These are phyloP conservation scores for Botrytis byssoidea DNA, from an alignment of 2,329 filamentous ascomycete species.

Conservation along the genomic window DNA sequence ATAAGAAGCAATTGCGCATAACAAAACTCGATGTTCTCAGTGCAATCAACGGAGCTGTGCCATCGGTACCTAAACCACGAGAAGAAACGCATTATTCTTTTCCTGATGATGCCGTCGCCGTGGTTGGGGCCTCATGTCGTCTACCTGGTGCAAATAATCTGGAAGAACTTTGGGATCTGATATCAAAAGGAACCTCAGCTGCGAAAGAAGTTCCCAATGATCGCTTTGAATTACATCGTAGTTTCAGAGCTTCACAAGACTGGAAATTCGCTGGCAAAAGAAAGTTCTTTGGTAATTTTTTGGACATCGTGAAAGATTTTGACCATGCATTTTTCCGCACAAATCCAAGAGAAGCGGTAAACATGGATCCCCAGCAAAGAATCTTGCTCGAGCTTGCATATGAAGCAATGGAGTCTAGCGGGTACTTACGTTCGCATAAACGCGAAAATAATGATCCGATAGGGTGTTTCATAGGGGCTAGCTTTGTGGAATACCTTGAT, in stretches of 20 bases:
- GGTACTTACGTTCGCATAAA: not conserved
- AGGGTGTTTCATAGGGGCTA: constrained; percentile 25
- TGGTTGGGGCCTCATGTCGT: constrained; percentile 52
- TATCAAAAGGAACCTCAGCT: constrained; percentile 58
- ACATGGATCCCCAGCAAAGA: constrained; percentile 26
- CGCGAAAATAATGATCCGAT: constrained; percentile 9
- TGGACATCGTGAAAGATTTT: constrained; percentile 20
- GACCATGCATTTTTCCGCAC: constrained; percentile 26
- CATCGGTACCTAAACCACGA: no score
- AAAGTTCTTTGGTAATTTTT: constrained; percentile 22
- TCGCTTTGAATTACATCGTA: constrained; percentile 22
- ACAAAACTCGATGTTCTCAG: not conserved
- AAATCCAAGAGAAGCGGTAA: constrained; percentile 11
- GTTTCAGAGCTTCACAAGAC: constrained; percentile 21
- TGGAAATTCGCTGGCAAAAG: not conserved
- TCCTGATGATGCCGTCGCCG: constrained; percentile 42
- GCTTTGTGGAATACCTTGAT: constrained; percentile 19
- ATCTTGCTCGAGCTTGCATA: constrained; percentile 10
- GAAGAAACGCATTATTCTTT: not conserved
- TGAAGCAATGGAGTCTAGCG: constrained; percentile 23
- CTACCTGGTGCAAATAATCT: constrained; percentile 51
- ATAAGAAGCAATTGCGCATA: not conserved
- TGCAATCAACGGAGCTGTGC: not conserved
- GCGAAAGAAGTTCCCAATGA: constrained; percentile 33
- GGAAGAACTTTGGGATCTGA: constrained; percentile 70